Percentiles rank a stretch among this genome's conserved stretches.
These are phyloP conservation scores for Cymbidium sinense DNA, from an alignment of 106 monocot genomes.

Conservation along the genomic window DNA sequence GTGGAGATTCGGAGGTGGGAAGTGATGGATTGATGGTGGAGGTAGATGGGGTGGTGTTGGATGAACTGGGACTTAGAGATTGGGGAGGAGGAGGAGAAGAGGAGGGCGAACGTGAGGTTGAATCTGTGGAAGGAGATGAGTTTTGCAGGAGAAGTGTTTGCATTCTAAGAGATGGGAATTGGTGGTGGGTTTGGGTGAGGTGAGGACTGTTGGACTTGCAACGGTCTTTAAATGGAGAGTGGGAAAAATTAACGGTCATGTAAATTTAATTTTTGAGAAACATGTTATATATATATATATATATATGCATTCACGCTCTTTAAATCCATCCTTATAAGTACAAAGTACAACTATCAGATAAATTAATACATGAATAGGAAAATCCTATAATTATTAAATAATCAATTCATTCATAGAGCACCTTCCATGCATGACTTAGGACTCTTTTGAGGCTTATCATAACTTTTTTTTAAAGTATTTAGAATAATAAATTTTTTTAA, in stretches of 20 bases:
- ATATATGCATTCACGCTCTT: too few relatives aligned
- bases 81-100: conserved; percentile 3
- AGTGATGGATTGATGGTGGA: neutral
- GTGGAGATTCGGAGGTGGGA: conserved; percentile 33
- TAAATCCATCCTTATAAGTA: too few relatives aligned
- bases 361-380: too few relatives aligned
- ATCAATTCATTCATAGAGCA: too few relatives aligned
- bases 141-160: conserved; percentile 8
- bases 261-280: neutral
- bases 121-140: neutral
- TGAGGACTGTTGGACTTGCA: neutral
- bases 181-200: neutral
- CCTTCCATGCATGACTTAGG: too few relatives aligned
- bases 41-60: conserved; percentile 21
- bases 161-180: neutral
- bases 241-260: neutral
- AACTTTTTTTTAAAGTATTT: too few relatives aligned
- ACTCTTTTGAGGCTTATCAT: too few relatives aligned
- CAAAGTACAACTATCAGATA: too few relatives aligned
- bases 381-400: too few relatives aligned
- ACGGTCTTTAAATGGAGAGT: too few relatives aligned
- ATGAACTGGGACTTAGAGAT: conserved; percentile 3
- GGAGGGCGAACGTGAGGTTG: neutral
- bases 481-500: too few relatives aligned
- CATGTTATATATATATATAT: too few relatives aligned